These are phyloP conservation scores for Trichoderma polysporum DNA, from an alignment of 2,329 filamentous ascomycete genomes.

Conservation along the genomic window DNA sequence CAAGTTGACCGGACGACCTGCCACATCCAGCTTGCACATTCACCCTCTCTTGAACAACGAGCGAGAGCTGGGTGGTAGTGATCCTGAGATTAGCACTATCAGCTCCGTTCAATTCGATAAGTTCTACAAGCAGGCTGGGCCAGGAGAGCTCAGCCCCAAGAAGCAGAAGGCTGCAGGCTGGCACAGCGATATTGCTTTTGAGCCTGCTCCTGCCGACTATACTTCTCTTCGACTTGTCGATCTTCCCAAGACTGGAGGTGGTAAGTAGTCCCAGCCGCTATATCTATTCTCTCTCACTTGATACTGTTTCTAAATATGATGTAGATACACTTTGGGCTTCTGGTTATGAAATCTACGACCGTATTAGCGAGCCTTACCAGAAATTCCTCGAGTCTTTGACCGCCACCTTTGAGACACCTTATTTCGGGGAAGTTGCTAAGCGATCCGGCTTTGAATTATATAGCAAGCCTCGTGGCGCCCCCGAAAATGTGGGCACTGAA, in stretches of 20 bases:
- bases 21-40: slow-evolving; percentile 57
- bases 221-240: slow-evolving; percentile 54
- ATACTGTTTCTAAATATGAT: not conserved
- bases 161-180: slow-evolving; percentile 51
- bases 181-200: slow-evolving; percentile 67
- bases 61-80: slow-evolving; percentile 52
- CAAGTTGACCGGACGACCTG: slow-evolving; percentile 56
- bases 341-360: slow-evolving; percentile 66
- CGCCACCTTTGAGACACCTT: slow-evolving; percentile 52
- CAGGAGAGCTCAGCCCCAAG: slow-evolving; percentile 31
- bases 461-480: slow-evolving; percentile 45
- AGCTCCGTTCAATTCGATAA: slow-evolving; percentile 56
- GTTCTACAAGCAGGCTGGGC: slow-evolving; percentile 38
- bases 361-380: slow-evolving; percentile 56
- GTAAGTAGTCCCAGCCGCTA: slow-evolving; percentile 30
- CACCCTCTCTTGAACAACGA: slow-evolving; percentile 57
- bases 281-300: not conserved
- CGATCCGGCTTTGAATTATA: slow-evolving; percentile 47
- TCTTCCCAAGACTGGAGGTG: slow-evolving; percentile 55
- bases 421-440: slow-evolving; percentile 50
- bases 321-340: slow-evolving; percentile 65
- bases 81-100: slow-evolving; percentile 64
- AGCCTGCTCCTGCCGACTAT: slow-evolving; percentile 64
- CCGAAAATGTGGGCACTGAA: slow-evolving; percentile 49
- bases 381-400: slow-evolving; percentile 59